Evolutionary conservation across 73 alveolate species (phyloP), one percentile per base, ranked within the genome.

Genomic region (Effrenium voratum): DNA sequence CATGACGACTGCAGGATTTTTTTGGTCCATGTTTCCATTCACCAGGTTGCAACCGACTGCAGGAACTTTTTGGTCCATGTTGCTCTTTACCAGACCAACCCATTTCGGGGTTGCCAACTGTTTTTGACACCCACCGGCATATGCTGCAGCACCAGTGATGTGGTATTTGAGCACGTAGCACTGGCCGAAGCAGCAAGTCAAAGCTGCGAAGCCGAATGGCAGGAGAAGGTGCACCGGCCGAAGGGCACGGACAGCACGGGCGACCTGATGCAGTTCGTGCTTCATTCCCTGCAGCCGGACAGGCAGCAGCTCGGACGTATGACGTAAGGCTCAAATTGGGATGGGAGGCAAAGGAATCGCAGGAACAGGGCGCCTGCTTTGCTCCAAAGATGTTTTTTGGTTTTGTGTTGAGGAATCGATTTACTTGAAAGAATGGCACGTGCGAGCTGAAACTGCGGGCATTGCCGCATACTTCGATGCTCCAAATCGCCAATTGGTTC

Each of bases 281-380:
- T 90, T n/a, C 43, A 76, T 36, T 75, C 88, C 76, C 40, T 90
- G 59, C 73, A 34, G n/a, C 97, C 97, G 16, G 97, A 90, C 76
- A 72, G 97, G 26, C 97, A 90, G 97, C 97, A 13, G 13, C 97
- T 70, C 43, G 82, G 75, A 4, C n/a, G n/a, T n/a, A n/a, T n/a
- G n/a, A n/a, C n/a, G n/a, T n/a, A n/a, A n/a, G n/a, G n/a, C n/a
- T n/a, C n/a, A n/a, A n/a, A n/a, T n/a, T n/a, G n/a, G n/a, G n/a
- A n/a, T n/a, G n/a, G n/a, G n/a, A n/a, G n/a, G n/a, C n/a, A n/a
- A n/a, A n/a, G 92, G 92, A 44, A 0, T 6, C 19, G 13, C 41
- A 41, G 24, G 22, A 2, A 36, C 12, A 34, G 60, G 47, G 26
- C 34, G 26, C 40, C 5, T 36, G 40, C 40, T 8, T 26, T 15